Conservation (phyloP, 2,329 filamentous ascomycete genomes). For the Fonsecaea pedrosoi region DNA sequence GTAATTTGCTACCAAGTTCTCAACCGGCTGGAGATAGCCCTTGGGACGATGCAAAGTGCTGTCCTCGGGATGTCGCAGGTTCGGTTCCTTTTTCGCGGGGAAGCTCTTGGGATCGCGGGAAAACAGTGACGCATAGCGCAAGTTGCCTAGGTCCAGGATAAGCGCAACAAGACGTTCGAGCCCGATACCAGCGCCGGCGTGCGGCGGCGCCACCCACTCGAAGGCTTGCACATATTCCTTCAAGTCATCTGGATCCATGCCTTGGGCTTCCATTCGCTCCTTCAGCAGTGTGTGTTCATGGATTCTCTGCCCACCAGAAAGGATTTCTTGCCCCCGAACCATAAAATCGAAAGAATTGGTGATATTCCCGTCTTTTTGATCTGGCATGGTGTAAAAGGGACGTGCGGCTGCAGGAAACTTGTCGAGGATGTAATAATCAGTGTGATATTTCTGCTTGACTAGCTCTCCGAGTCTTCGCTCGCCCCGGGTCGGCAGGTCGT, state of each 20-base stretch:
- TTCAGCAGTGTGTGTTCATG: constrained; percentile 71
- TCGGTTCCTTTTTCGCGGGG: constrained; percentile 61
- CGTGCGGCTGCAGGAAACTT: constrained; percentile 79
- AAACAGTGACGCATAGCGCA: constrained; percentile 79
- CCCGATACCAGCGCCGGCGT: constrained; percentile 81
- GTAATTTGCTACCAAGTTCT: constrained; percentile 86
- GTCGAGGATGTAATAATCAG: constrained; percentile 85
- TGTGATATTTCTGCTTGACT: constrained; percentile 77
- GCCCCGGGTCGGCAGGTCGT: constrained; percentile 77
- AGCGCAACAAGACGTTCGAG: constrained; percentile 80
- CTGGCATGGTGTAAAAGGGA: constrained; percentile 82
- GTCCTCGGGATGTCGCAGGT: constrained; percentile 72
- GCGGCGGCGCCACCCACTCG: constrained; percentile 77
- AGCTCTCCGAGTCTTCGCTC: constrained; percentile 78
- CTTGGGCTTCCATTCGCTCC: constrained; percentile 71
- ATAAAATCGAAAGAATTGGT: constrained; percentile 91
- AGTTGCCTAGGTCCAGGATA: constrained; percentile 76
- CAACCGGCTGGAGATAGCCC: constrained; percentile 56
- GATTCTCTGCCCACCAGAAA: constrained; percentile 83
- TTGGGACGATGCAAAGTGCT: constrained; percentile 70
- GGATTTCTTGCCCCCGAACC: constrained; percentile 81
- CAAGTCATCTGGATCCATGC: constrained; percentile 73
- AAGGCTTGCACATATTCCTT: constrained; percentile 81
- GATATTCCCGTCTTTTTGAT: constrained; percentile 67
- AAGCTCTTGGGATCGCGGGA: constrained; percentile 80